A percentile compares a stretch with the other conserved stretches of the same genome.
phyloP scores from a whole-genome alignment of 352 stramenopile genomes.

The Globisporangium canariense region DNA sequence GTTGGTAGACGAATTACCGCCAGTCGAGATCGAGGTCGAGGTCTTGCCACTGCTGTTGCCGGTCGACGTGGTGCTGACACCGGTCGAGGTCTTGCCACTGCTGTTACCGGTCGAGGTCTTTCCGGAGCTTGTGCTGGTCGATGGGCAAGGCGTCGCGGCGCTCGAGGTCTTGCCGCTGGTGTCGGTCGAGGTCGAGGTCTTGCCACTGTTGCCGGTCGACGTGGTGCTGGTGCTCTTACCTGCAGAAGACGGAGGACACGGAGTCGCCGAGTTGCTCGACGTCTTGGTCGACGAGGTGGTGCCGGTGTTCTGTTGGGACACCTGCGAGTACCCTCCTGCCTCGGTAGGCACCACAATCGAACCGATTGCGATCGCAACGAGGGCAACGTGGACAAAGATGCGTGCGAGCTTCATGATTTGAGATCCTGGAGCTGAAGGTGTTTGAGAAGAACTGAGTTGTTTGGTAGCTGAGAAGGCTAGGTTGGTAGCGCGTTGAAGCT shows the following conservation, averaged over 20 bases:
- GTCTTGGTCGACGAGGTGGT: neutral
- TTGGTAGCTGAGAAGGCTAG: neutral
- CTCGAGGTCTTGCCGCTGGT: neutral
- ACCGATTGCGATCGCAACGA: slow-evolving; percentile 3
- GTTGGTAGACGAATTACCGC: too few species aligned
- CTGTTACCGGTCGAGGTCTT: too few species aligned
- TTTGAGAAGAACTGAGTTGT: neutral
- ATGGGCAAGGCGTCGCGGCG: neutral
- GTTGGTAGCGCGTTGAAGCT: too few species aligned
- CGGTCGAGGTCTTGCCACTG: too few species aligned
- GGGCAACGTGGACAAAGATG: slow-evolving; percentile 3
- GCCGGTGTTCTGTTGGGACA: neutral
- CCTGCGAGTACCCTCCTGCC: neutral
- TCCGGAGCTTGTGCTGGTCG: too few species aligned
- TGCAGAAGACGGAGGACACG: neutral
- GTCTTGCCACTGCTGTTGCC: too few species aligned
- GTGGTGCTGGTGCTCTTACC: neutral
- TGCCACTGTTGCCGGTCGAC: neutral
- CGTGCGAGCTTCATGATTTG: slow-evolving; percentile 3
- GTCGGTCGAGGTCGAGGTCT: neutral
- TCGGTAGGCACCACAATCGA: neutral
- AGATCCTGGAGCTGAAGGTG: neutral
- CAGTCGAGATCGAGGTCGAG: too few species aligned
- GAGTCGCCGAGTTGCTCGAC: neutral
- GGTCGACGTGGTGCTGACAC: too few species aligned